A percentile compares a stretch with the other conserved stretches of the same genome.
Evolutionary conservation across 768 basidiomycete genomes (phyloP).

Genomic region (Auricularia cornea): DNA sequence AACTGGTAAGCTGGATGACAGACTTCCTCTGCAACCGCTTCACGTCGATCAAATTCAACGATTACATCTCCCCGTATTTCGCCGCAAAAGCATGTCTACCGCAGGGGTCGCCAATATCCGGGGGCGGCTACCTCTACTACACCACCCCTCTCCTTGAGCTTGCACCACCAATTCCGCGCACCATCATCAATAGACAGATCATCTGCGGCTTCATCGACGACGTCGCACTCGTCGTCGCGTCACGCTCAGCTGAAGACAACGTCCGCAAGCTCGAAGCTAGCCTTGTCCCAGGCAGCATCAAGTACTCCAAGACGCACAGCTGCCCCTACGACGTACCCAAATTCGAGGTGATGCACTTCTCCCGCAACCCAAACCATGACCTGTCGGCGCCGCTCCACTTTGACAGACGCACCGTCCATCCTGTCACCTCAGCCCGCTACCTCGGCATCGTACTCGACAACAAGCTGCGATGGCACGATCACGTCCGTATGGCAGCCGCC

Average conservation of each 20-base stretch:
- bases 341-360: too few relatives aligned
- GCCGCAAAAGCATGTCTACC: too few relatives aligned
- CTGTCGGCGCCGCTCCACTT: not conserved
- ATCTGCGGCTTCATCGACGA: constrained; percentile 15
- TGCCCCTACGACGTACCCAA: too few relatives aligned
- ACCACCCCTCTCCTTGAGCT: too few relatives aligned
- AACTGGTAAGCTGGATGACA: constrained; percentile 8
- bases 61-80: constrained; percentile 16
- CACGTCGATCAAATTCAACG: constrained; percentile 21
- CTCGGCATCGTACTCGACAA: constrained; percentile 5
- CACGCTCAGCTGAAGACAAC: too few relatives aligned
- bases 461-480: constrained; percentile 3
- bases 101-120: too few relatives aligned
- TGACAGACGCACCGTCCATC: not conserved
- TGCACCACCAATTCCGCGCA: constrained; percentile 2
- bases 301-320: too few relatives aligned
- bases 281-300: too few relatives aligned
- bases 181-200: not conserved
- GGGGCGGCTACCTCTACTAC: too few relatives aligned
- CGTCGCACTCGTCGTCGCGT: not conserved
- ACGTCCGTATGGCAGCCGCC: not conserved
- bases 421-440: not conserved
- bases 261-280: too few relatives aligned
- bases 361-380: too few relatives aligned
- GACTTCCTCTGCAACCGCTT: constrained; percentile 2